These are phyloP conservation scores for Epichloe gansuensis DNA, from an alignment of 2,329 filamentous ascomycete species.

Conservation along the genomic window DNA sequence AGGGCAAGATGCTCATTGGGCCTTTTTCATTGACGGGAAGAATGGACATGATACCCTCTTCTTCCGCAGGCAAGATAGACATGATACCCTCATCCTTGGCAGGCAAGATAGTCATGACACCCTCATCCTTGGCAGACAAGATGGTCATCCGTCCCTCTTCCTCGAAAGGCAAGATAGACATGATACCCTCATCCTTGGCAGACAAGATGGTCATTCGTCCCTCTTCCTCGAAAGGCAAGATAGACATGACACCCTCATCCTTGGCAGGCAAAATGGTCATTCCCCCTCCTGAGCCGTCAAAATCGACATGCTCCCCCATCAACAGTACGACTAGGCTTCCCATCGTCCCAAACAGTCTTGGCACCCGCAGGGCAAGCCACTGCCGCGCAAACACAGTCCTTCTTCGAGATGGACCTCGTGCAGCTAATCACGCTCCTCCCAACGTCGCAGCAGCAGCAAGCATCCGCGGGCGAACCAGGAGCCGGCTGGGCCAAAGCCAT, in stretches of 20 bases:
- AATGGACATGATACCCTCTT: not conserved
- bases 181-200: not conserved
- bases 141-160: not conserved
- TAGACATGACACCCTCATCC: not conserved
- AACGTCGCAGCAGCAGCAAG: conserved; percentile 25
- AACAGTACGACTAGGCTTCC: not conserved
- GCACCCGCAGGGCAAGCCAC: conserved; percentile 15
- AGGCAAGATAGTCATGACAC: not conserved
- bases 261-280: not conserved
- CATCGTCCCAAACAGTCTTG: conserved; percentile 8
- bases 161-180: no score
- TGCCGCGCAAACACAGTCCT: conserved; percentile 16
- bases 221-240: no score
- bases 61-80: not conserved
- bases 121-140: not conserved
- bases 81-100: not conserved
- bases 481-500: conserved; percentile 1
- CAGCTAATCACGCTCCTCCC: conserved; percentile 14
- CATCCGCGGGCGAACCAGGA: conserved; percentile 4
- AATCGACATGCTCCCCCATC: not conserved
- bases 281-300: no score
- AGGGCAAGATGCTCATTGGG: not conserved
- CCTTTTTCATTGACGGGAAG: not conserved
- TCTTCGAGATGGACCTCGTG: conserved; percentile 6
- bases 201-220: not conserved